Conservation (phyloP, 2,329 filamentous ascomycete species). For the Fusarium illudens region DNA sequence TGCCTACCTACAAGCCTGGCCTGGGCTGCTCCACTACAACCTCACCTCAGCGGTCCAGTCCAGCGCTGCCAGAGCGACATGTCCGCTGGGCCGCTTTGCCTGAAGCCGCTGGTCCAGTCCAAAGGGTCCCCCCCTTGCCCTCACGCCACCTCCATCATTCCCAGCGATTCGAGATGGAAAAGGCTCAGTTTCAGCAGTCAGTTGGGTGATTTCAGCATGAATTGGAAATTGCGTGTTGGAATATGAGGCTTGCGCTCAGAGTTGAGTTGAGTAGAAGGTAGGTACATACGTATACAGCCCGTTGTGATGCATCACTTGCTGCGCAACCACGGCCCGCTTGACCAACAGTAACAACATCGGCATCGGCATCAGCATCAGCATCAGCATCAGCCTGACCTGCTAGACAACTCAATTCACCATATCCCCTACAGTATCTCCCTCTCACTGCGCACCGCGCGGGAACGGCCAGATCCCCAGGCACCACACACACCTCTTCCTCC, state of each 20-base stretch:
- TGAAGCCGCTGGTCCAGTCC: conserved; percentile 11
- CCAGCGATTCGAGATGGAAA: background rate
- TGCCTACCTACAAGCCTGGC: background rate
- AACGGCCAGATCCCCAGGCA: conserved; percentile 14
- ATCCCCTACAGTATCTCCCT: too few relatives aligned
- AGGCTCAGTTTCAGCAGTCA: background rate
- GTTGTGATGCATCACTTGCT: background rate
- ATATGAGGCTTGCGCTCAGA: background rate
- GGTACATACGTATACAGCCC: background rate
- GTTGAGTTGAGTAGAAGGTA: background rate
- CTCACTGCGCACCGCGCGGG: conserved; percentile 1
- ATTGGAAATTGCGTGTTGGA: background rate
- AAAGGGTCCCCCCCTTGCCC: conserved; percentile 2
- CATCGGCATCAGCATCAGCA: background rate
- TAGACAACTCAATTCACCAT: background rate
- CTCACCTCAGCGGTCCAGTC: conserved; percentile 4
- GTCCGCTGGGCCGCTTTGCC: conserved; percentile 17
- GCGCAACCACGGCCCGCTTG: background rate
- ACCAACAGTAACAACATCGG: background rate
- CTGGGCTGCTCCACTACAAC: conserved; percentile 7
- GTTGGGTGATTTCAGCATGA: background rate
- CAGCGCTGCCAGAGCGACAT: background rate
- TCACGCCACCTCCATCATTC: conserved; percentile 15
- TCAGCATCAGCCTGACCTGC: too few relatives aligned
- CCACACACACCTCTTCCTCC: background rate